phyloP scores from a whole-genome alignment of 495 filamentous ascomycete species.

The Melanomma pulvis-pyrius region DNA sequence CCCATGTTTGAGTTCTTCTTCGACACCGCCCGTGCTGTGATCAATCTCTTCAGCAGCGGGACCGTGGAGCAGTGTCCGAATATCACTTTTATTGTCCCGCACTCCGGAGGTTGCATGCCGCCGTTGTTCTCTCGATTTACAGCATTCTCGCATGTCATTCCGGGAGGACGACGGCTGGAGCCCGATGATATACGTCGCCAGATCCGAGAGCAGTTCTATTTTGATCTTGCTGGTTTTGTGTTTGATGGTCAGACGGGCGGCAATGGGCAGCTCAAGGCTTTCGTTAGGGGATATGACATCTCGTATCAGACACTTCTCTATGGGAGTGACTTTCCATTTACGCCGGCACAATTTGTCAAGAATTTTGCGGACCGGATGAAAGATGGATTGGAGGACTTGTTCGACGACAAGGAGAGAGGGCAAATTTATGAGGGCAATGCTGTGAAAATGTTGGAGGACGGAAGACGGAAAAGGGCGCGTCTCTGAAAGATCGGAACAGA shows the following conservation, averaged over 20 bases:
- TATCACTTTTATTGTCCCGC: conserved; percentile 54
- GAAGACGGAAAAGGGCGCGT: neutral
- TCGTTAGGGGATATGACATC: conserved; percentile 25
- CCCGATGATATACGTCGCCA: conserved; percentile 12
- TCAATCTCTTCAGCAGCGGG: conserved; percentile 55
- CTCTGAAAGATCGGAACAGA: neutral
- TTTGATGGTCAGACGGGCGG: conserved; percentile 47
- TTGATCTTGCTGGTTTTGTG: conserved; percentile 52
- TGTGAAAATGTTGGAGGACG: conserved; percentile 31
- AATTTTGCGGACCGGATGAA: conserved; percentile 39
- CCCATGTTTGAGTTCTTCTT: conserved; percentile 63
- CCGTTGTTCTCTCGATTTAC: conserved; percentile 52
- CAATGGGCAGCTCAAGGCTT: conserved; percentile 30
- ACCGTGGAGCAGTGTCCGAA: conserved; percentile 50
- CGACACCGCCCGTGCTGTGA: conserved; percentile 54
- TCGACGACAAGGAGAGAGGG: conserved; percentile 35
- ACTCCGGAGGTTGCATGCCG: conserved; percentile 54
- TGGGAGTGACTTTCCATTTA: conserved; percentile 53
- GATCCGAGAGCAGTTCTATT: conserved; percentile 47
- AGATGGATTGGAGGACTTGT: conserved; percentile 40
- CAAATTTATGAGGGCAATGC: conserved; percentile 43
- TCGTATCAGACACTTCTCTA: conserved; percentile 52
- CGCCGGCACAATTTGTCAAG: conserved; percentile 15
- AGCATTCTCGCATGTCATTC: conserved; percentile 41
- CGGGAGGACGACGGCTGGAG: conserved; percentile 32